phyloP scores from a whole-genome alignment of 2,329 filamentous ascomycete species.

The Sphaerulina populicola region DNA sequence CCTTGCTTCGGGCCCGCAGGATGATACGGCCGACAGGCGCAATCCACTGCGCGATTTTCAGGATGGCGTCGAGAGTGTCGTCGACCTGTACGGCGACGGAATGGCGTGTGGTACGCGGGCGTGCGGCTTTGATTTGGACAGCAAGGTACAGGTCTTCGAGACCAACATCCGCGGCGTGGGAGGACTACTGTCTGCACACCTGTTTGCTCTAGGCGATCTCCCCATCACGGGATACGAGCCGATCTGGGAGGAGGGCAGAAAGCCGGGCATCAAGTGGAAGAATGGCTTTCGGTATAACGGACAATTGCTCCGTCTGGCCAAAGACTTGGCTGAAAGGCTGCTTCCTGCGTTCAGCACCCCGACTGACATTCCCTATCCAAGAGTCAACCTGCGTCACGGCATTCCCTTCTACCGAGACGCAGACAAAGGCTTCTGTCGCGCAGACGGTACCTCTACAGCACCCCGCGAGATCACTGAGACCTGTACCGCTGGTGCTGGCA shows the following conservation, averaged over 20 bases:
- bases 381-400: constrained; percentile 82
- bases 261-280: constrained; percentile 36
- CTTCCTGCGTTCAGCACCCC: constrained; percentile 86
- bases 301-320: constrained; percentile 78
- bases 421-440: constrained; percentile 41
- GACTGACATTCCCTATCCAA: constrained; percentile 87
- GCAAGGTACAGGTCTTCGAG: constrained; percentile 98
- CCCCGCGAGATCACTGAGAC: constrained; percentile 79
- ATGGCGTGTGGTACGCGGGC: constrained; percentile 60
- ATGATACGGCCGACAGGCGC: constrained; percentile 32
- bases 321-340: constrained; percentile 74
- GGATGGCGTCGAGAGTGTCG: constrained; percentile 64
- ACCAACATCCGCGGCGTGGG: constrained; percentile 91
- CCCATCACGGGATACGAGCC: constrained; percentile 74
- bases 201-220: constrained; percentile 84
- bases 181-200: constrained; percentile 80
- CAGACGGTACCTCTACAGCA: constrained; percentile 37
- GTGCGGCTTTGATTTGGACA: constrained; percentile 85
- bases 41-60: constrained; percentile 60
- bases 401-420: constrained; percentile 74
- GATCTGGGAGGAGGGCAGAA: constrained; percentile 29
- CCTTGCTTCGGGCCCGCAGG: constrained; percentile 61
- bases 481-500: constrained; percentile 93
- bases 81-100: constrained; percentile 81
- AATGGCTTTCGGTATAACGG: constrained; percentile 72